Percentiles rank a stretch among this genome's conserved stretches.
Conservation (phyloP, 495 filamentous ascomycete species). For the Hyaloscypha bicolor region DNA sequence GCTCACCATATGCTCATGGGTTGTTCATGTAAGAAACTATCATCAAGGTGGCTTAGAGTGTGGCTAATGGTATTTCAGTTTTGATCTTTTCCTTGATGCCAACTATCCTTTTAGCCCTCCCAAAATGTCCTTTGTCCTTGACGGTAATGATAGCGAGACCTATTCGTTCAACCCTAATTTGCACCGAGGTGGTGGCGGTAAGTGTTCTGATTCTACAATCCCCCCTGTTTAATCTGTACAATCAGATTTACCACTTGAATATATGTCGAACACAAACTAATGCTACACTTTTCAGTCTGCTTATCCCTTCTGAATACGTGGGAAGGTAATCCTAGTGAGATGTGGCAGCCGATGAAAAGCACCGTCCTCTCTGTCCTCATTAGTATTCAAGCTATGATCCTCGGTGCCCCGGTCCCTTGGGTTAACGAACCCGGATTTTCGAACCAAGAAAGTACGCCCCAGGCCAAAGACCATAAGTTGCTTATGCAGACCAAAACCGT, state of each 20-base stretch:
- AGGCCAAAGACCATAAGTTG: slow-evolving; percentile 41
- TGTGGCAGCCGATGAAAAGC: slow-evolving; percentile 54
- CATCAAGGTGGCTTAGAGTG: background rate
- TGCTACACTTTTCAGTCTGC: slow-evolving; percentile 43
- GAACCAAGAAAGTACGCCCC: slow-evolving; percentile 20
- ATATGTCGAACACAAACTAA: background rate
- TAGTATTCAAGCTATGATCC: slow-evolving; percentile 63
- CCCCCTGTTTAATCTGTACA: background rate
- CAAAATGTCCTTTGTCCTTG: slow-evolving; percentile 50
- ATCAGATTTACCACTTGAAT: background rate
- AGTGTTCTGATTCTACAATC: slow-evolving; percentile 6
- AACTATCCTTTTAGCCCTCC: slow-evolving; percentile 55
- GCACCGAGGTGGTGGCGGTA: slow-evolving; percentile 56
- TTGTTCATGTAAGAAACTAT: slow-evolving; percentile 50
- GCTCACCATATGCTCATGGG: slow-evolving; percentile 63
- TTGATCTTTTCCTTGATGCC: slow-evolving; percentile 52
- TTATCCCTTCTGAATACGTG: slow-evolving; percentile 63
- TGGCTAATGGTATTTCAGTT: slow-evolving; percentile 32
- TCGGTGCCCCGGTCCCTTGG: slow-evolving; percentile 54
- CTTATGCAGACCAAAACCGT: slow-evolving; percentile 43
- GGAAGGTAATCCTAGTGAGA: slow-evolving; percentile 44
- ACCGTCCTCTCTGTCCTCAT: slow-evolving; percentile 63
- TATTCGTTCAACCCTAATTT: slow-evolving; percentile 62
- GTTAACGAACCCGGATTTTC: slow-evolving; percentile 61
- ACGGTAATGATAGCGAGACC: slow-evolving; percentile 42